A percentile compares a stretch with the other conserved stretches of the same genome.
Evolutionary conservation across 208 protist species (phyloP).

Genomic region (Acanthamoeba triangularis): DNA sequence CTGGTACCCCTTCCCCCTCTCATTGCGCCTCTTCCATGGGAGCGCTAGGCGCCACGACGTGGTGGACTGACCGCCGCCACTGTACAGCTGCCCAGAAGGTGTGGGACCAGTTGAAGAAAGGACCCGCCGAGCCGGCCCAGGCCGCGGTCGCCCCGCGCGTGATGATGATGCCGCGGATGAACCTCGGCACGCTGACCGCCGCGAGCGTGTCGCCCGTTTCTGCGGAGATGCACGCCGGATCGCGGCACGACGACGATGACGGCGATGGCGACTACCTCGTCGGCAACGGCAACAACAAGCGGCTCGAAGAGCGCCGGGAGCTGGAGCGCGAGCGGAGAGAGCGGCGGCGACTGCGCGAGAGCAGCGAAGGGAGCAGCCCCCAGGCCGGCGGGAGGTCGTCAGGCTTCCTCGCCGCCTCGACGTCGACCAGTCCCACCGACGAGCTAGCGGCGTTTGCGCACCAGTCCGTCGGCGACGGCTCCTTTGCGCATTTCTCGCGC

Average conservation of each 20-base stretch:
- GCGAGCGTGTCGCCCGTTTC: not conserved
- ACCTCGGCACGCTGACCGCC: not conserved
- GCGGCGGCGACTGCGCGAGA: not conserved
- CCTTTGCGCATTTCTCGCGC: not conserved
- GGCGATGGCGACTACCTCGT: not conserved
- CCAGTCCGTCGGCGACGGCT: not conserved
- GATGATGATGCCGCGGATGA: constrained; percentile 7
- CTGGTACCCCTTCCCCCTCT: not conserved
- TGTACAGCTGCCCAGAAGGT: not conserved
- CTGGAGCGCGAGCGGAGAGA: constrained; percentile 3
- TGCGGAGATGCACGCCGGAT: not conserved
- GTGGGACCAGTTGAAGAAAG: constrained; percentile 33
- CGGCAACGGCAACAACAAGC: not conserved
- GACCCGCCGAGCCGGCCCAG: not conserved
- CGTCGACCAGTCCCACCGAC: not conserved
- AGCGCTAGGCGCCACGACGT: not conserved
- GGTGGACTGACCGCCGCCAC: not conserved
- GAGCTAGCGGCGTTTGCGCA: no score
- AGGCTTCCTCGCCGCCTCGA: not conserved
- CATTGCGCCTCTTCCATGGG: not conserved
- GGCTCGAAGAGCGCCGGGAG: not conserved
- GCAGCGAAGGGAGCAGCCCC: not conserved
- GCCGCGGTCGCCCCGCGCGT: not conserved
- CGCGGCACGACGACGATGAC: not conserved
- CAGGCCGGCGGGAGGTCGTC: no score